These are phyloP conservation scores for Candida coleopterorum DNA, from an alignment of 805 yeast species.

Conservation along the genomic window DNA sequence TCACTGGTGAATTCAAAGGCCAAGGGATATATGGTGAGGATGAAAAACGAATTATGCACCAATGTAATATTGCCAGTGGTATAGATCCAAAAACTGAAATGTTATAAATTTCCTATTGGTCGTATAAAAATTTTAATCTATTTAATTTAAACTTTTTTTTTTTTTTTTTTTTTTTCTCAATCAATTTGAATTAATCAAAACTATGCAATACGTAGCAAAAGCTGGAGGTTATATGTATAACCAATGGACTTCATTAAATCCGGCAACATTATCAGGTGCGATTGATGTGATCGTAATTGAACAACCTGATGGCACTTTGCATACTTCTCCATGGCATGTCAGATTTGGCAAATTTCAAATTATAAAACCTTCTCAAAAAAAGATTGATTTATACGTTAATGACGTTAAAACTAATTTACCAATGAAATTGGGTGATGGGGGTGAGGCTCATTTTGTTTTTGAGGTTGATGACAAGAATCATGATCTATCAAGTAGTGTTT, in stretches of 20 bases:
- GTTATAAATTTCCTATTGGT: background rate
- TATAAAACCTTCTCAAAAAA: slow-evolving; percentile 90
- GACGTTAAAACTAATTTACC: slow-evolving; percentile 78
- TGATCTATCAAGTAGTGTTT: slow-evolving; percentile 65
- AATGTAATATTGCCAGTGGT: slow-evolving; percentile 87
- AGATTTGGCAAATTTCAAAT: slow-evolving; percentile 93
- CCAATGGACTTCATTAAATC: slow-evolving; percentile 96
- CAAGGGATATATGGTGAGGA: slow-evolving; percentile 43
- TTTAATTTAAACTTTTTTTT: too few relatives aligned
- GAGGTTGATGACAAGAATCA: slow-evolving; percentile 58
- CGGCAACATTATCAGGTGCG: slow-evolving; percentile 94
- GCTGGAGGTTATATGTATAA: slow-evolving; percentile 93
- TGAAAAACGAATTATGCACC: slow-evolving; percentile 85
- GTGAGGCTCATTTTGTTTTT: slow-evolving; percentile 96
- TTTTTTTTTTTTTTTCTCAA: background rate
- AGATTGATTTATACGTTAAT: slow-evolving; percentile 83
- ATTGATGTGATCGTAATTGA: slow-evolving; percentile 94
- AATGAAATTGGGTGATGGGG: slow-evolving; percentile 96
- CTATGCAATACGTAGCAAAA: slow-evolving; percentile 94
- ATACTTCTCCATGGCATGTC: slow-evolving; percentile 95
- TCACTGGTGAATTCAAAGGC: slow-evolving; percentile 76
- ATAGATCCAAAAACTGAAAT: slow-evolving; percentile 47
- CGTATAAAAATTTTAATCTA: background rate
- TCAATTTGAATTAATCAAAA: too few relatives aligned
- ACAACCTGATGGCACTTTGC: slow-evolving; percentile 72